Base-by-base conservation (phyloP, 345 rosid genomes). In the Acer yangbiense region DNA sequence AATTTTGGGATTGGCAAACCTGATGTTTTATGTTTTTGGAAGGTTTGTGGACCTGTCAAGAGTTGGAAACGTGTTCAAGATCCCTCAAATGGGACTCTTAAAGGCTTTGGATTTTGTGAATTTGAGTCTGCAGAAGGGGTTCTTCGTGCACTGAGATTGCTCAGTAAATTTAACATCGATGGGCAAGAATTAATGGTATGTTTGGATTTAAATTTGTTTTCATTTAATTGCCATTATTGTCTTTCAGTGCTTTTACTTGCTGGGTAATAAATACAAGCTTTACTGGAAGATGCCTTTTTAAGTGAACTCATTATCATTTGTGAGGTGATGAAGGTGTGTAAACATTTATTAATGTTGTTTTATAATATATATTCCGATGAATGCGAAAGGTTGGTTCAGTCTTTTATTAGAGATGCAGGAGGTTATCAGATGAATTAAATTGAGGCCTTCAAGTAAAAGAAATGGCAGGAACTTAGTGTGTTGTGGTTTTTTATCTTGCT, bases 31-130 rank as follows among this genome's bases (percentile, higher is more conserved):
- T 63, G 50, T 52, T 82, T 76, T 73, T 66, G 83, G 85, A 79
- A 94, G 99, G 79, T 92, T 69, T 96, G 99, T 87, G 98, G 99
- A 75, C 91, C 94, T 61, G 94, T 96, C 80, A 92, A 92, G 88
- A 86, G 88, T 80, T 96, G 98, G 97, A 88, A 86, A 88, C 94
- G 98, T 82, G 87, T 88, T 41, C 94, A 91, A 87, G 89, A 88
- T 82, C 97, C 97, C 62, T 85, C 91, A 75, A 87, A 88, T 81
- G 94, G 93, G 74, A 88, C 95, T 80, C 97, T 90, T 76, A 92
- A 83, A 88, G 91, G 97, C 74, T 96, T 94, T 83, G 99, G 99
- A 43, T 92, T 96, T 82, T 96, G 93, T 85, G 98, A 96, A 87
- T 94, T 94, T 83, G 99, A 92, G 77, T 86, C 93, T 83, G 93